Evolutionary conservation across 2,329 filamentous ascomycete genomes (phyloP), one percentile per base, ranked within the genome.

Genomic region (Plenodomus biglobosus): DNA sequence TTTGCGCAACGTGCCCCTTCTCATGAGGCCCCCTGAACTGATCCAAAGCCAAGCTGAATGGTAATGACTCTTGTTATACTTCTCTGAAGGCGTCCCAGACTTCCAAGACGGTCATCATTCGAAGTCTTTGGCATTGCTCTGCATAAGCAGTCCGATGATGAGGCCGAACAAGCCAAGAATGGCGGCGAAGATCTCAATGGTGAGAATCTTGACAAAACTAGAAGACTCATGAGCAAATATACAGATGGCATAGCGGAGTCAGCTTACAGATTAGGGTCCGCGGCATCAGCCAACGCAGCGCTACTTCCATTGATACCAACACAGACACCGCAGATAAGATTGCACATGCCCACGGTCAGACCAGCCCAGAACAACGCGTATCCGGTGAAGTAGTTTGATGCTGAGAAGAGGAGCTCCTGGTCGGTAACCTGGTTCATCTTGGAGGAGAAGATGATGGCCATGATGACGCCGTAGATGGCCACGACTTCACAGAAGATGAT

Each of bases 401-500:
- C 84, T 11, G 87, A 87, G 76, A 87, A 88, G 22, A 91, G 74
- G 27, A 80, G 79, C 24, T 86, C 83, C 16, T 81, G 80, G 34
- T 86, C 82, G 47, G 81, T 80, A 22, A 94, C 81, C 46, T 80
- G 73, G 62, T 83, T 81, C 63, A 99, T 77, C 75, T 96, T 95
- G 53, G 92, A 83, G 38, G 92, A 95, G 79, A 97, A 97, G 66
- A 99, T 88, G 72, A 99, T 99, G 65, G 92, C 88, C 91, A 99
- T 99, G 77, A 99, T 99, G 76, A 99, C 92, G 66, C 95, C 95
- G 81, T 99, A 99, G 75, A 99, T 99, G 75, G 94, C 94, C 68
- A 99, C 94, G 69, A 99, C 94, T 78, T 99, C 94, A 80, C 94
- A 99, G 78, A 99, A 99, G 77, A 99, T 97, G 75, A 99, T 99